Evolutionary conservation across 306 rosid species (phyloP).

Genomic region (Delonix regia): DNA sequence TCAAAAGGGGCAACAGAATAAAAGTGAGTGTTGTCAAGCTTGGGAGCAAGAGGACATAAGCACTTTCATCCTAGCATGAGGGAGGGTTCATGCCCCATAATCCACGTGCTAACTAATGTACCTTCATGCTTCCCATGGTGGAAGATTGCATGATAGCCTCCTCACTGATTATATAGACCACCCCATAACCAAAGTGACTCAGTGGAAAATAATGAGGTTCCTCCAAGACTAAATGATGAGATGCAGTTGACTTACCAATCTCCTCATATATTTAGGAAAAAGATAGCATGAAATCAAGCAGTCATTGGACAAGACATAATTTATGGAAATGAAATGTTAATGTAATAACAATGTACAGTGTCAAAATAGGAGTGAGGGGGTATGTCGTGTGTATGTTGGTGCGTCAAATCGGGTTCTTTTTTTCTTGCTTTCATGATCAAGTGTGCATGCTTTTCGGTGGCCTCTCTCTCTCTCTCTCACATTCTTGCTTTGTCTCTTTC

Average conservation of each 20-base stretch:
- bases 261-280: slow-evolving; percentile 24
- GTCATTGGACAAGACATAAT: too few relatives aligned
- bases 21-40: slow-evolving; percentile 42
- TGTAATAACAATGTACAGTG: background rate
- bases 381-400: slow-evolving; percentile 75
- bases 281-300: background rate
- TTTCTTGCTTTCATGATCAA: slow-evolving; percentile 94
- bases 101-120: slow-evolving; percentile 92
- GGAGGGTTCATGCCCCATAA: slow-evolving; percentile 85
- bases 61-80: slow-evolving; percentile 88
- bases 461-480: slow-evolving; percentile 48
- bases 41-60: slow-evolving; percentile 93
- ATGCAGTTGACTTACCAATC: slow-evolving; percentile 86
- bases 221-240: slow-evolving; percentile 93
- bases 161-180: slow-evolving; percentile 35
- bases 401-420: slow-evolving; percentile 80
- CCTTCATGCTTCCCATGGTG: slow-evolving; percentile 90
- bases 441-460: slow-evolving; percentile 97
- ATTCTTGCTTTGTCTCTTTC: slow-evolving; percentile 49
- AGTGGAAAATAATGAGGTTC: slow-evolving; percentile 88
- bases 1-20: slow-evolving; percentile 55
- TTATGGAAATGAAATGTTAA: too few relatives aligned
- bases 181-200: background rate
- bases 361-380: slow-evolving; percentile 2
- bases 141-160: slow-evolving; percentile 37